phyloP scores from a whole-genome alignment of 164 flowering plant species.

The Santalum album region DNA sequence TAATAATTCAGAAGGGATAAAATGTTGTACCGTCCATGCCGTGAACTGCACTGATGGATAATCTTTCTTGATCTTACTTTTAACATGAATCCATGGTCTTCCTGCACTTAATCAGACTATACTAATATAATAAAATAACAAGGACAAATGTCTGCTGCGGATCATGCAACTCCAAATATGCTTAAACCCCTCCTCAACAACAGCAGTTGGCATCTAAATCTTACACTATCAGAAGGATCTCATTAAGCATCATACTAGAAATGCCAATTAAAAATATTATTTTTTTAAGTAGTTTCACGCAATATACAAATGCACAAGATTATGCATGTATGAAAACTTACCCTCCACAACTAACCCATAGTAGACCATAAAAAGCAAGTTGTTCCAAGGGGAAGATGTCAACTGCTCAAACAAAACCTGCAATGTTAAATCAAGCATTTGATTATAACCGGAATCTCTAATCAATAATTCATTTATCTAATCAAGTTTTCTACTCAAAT shows the following conservation, averaged over 20 bases:
- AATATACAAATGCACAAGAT: background rate
- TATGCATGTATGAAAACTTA: conserved; percentile 16
- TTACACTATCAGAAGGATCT: no score
- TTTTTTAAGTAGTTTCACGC: no score
- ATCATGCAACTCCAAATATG: background rate
- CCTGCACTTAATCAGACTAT: conserved; percentile 39
- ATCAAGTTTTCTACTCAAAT: no score
- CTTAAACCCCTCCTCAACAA: no score
- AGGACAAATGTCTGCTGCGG: no score
- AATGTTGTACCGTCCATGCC: conserved; percentile 65
- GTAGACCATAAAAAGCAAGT: conserved; percentile 73
- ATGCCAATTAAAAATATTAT: no score
- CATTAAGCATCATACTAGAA: no score
- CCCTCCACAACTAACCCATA: conserved; percentile 77
- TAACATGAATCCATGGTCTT: conserved; percentile 70
- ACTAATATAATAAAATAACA: background rate
- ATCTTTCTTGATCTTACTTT: conserved; percentile 57
- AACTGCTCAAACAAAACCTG: conserved; percentile 86
- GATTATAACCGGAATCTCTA: no score
- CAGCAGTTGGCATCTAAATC: no score
- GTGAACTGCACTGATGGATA: conserved; percentile 76
- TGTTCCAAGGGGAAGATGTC: conserved; percentile 84
- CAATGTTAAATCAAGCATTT: conserved; percentile 13
- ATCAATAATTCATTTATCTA: no score
- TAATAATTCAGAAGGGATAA: background rate